A percentile compares a stretch with the other conserved stretches of the same genome.
phyloP scores from a whole-genome alignment of 73 alveolate species.

The Stentor roeselii region DNA sequence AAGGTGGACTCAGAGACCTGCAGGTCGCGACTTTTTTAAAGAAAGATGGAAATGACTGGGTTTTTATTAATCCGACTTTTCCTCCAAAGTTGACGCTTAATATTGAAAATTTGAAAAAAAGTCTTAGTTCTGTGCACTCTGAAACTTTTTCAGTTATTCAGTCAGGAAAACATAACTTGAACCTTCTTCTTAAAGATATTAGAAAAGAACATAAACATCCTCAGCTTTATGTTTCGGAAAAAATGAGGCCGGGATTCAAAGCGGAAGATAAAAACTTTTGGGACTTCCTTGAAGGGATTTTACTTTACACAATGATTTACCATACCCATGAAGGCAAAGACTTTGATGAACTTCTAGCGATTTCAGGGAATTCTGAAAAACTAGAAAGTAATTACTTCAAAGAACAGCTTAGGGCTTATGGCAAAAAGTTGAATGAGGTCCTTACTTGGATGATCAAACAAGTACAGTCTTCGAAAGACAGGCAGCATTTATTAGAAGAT shows the following conservation, averaged over 20 bases:
- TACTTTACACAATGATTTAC: conserved; percentile 21
- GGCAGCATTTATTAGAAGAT: conserved; percentile 32
- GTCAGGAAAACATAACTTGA: conserved; percentile 16
- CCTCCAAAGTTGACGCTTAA: neutral
- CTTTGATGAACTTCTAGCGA: neutral
- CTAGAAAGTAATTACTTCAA: conserved; percentile 8
- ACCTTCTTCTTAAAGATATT: neutral
- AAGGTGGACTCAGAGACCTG: conserved; percentile 16
- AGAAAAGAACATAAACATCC: conserved; percentile 43
- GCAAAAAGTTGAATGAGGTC: conserved; percentile 43
- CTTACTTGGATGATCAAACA: conserved; percentile 47
- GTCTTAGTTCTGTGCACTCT: neutral
- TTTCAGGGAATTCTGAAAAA: neutral
- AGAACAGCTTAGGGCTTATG: conserved; percentile 38
- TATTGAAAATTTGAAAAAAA: conserved; percentile 6
- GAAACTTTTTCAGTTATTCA: conserved; percentile 24
- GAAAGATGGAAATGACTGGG: neutral
- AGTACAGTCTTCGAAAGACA: conserved; percentile 37
- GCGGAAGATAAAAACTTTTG: conserved; percentile 31
- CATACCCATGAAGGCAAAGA: neutral
- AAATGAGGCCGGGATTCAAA: conserved; percentile 43
- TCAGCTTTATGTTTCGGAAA: conserved; percentile 37
- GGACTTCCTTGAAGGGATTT: conserved; percentile 34
- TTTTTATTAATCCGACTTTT: neutral
- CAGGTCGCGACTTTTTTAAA: neutral